Conservation (phyloP, 768 basidiomycete species). For the Candolleomyces eurysporus region DNA sequence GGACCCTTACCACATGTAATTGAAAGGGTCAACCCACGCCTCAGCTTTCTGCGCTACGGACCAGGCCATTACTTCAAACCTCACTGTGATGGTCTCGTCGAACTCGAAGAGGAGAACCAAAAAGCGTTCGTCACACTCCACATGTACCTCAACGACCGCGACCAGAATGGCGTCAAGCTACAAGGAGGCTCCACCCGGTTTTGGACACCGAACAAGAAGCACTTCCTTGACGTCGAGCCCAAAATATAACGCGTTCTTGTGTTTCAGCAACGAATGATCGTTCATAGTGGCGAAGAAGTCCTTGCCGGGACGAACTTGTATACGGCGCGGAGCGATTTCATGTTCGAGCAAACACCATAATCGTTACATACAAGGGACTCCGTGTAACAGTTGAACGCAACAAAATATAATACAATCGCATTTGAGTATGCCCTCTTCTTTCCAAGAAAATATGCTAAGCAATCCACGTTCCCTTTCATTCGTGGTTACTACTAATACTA, state of each 20-base stretch:
- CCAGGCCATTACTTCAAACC: constrained; percentile 41
- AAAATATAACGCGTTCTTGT: constrained; percentile 37
- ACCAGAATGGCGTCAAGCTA: constrained; percentile 18
- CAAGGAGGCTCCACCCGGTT: constrained; percentile 40
- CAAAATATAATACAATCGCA: no score
- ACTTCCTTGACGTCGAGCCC: constrained; percentile 34
- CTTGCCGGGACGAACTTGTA: constrained; percentile 30
- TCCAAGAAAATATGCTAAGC: no score
- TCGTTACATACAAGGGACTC: neutral
- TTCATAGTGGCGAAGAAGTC: constrained; percentile 38
- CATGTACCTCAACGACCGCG: constrained; percentile 38
- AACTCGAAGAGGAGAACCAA: constrained; percentile 23
- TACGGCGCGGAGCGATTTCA: constrained; percentile 37
- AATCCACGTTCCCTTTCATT: neutral
- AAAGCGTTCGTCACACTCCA: constrained; percentile 44
- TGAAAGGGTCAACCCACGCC: constrained; percentile 33
- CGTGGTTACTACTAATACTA: no score
- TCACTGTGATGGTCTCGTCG: constrained; percentile 37
- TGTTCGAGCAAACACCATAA: constrained; percentile 25
- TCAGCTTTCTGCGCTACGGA: constrained; percentile 43
- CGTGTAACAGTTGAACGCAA: no score
- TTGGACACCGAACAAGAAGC: constrained; percentile 31
- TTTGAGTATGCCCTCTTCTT: no score
- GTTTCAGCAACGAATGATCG: constrained; percentile 40
- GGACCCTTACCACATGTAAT: neutral